Percentiles rank a stretch among this genome's conserved stretches.
These are phyloP conservation scores for Rhododendron mucronatum DNA, from an alignment of 148 eudicot species.

Conservation along the genomic window DNA sequence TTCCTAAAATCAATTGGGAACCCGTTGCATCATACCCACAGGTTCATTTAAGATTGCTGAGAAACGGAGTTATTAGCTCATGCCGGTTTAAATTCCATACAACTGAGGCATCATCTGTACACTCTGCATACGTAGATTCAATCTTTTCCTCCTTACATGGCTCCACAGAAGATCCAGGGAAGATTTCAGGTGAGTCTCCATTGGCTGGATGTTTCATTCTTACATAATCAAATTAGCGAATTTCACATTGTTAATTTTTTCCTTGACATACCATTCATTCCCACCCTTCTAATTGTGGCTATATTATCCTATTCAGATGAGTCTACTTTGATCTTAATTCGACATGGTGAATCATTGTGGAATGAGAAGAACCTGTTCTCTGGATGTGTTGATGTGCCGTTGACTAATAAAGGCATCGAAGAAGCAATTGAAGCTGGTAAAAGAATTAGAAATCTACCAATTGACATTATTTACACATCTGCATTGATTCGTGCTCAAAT, in stretches of 20 bases:
- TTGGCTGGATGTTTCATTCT: background rate
- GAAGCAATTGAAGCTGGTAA: conserved; percentile 64
- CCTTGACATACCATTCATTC: background rate
- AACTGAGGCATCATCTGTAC: conserved; percentile 9
- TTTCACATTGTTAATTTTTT: background rate
- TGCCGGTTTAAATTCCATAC: background rate
- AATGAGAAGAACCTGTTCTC: conserved; percentile 56
- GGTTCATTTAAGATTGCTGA: background rate
- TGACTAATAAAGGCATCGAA: conserved; percentile 45
- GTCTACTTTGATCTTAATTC: conserved; percentile 40
- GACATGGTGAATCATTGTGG: conserved; percentile 63
- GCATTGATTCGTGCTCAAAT: conserved; percentile 56
- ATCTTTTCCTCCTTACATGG: conserved; percentile 16
- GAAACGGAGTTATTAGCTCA: background rate
- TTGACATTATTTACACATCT: conserved; percentile 49
- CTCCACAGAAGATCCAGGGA: background rate
- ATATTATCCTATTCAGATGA: conserved; percentile 26
- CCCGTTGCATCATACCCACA: background rate
- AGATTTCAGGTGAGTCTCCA: conserved; percentile 18
- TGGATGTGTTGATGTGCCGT: conserved; percentile 57
- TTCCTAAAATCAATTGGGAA: background rate
- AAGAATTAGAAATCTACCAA: conserved; percentile 43
- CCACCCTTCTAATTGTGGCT: background rate
- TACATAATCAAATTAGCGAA: background rate
- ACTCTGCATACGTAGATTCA: conserved; percentile 10